Conservation (phyloP, 2,329 filamentous ascomycete genomes). For the Ascochyta lentis region DNA sequence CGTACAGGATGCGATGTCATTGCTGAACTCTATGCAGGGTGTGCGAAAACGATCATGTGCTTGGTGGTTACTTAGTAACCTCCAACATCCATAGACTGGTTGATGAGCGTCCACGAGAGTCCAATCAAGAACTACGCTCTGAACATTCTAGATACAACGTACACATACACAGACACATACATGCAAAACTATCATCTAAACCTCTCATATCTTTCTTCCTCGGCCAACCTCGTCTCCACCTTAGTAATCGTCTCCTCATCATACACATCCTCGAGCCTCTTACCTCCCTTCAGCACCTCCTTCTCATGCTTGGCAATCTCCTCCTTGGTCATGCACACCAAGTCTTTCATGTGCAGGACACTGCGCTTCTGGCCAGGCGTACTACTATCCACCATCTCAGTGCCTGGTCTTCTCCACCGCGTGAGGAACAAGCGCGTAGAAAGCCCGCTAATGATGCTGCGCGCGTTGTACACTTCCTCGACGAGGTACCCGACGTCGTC, state of each 20-base stretch:
- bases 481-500: constrained; percentile 86
- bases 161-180: not conserved
- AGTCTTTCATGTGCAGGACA: constrained; percentile 69
- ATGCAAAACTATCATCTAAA: constrained; percentile 49
- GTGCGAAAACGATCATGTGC: too few species aligned
- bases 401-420: constrained; percentile 74
- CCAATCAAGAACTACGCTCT: too few species aligned
- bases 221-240: constrained; percentile 70
- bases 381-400: constrained; percentile 68
- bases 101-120: too few species aligned
- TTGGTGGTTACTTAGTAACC: too few species aligned
- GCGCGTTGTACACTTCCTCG: constrained; percentile 86
- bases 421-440: constrained; percentile 79
- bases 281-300: constrained; percentile 73
- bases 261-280: constrained; percentile 75
- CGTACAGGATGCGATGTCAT: too few species aligned
- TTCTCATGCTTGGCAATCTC: constrained; percentile 82
- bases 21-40: too few species aligned
- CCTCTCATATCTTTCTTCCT: constrained; percentile 65
- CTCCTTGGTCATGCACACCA: constrained; percentile 94
- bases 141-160: not conserved
- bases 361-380: constrained; percentile 79
- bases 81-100: too few species aligned
- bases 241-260: constrained; percentile 68
- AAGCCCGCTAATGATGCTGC: constrained; percentile 82